Evolutionary conservation across 163 green algal species (phyloP).

Genomic region (Chlorella variabilis): DNA sequence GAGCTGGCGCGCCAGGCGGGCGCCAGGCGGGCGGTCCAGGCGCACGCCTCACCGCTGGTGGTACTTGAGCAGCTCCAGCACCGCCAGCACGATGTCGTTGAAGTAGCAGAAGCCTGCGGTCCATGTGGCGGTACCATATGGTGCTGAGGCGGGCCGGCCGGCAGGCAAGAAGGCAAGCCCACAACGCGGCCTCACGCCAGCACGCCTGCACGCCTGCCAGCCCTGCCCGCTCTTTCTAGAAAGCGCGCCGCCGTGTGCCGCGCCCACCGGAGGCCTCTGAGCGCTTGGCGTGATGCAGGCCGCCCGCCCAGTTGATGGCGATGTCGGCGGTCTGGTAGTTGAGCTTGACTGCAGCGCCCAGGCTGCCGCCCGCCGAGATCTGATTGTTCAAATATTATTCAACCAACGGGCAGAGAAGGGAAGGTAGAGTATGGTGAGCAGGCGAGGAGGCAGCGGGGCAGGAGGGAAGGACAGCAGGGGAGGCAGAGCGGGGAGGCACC

Average conservation of each 20-base stretch:
- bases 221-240: no score
- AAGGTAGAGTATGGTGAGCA: no score
- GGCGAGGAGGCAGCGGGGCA: no score
- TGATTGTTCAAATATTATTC: no score
- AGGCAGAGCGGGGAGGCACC: no score
- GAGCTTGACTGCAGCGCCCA: conserved; percentile 77
- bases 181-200: not conserved
- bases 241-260: no score
- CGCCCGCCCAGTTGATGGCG: conserved; percentile 97
- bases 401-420: no score
- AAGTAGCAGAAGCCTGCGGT: conserved; percentile 35
- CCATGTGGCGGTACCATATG: not conserved
- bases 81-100: conserved; percentile 95
- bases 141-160: no score
- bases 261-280: conserved; percentile 73
- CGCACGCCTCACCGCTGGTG: conserved; percentile 57
- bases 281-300: conserved; percentile 98
- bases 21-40: no score
- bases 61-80: conserved; percentile 95
- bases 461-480: no score
- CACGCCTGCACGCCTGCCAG: no score
- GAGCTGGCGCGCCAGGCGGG: no score
- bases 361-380: conserved; percentile 27
- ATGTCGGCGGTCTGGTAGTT: conserved; percentile 92
- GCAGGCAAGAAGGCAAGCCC: not conserved